phyloP scores from a whole-genome alignment of 2,329 filamentous ascomycete species.

The Calonectria pseudoturangicola region DNA sequence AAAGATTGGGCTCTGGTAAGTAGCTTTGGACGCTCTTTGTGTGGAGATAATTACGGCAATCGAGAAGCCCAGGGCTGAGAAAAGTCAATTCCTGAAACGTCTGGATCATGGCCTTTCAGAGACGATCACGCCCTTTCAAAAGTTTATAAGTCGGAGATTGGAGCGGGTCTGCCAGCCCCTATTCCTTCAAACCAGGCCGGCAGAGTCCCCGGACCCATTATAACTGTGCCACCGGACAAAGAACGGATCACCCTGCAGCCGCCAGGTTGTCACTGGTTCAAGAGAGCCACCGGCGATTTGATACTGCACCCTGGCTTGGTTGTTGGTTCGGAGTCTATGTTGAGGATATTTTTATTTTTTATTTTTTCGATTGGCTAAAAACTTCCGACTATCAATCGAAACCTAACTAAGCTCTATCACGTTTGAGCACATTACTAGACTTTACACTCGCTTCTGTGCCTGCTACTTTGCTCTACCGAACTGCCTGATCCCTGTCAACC shows the following conservation, averaged over 20 bases:
- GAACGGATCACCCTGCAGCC: neutral
- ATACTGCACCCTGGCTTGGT: neutral
- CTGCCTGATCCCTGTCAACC: conserved; percentile 7
- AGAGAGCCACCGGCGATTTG: neutral
- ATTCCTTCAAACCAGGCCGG: conserved; percentile 13
- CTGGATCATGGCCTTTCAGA: neutral
- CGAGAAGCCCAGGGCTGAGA: neutral
- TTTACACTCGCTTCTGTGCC: neutral
- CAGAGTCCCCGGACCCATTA: conserved; percentile 19
- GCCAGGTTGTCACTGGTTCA: neutral
- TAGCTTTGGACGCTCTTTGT: conserved; percentile 4
- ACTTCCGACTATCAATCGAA: neutral
- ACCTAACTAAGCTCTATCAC: neutral
- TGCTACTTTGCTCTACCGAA: conserved; percentile 6
- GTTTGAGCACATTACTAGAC: neutral
- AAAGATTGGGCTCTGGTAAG: neutral
- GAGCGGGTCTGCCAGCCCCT: conserved; percentile 18
- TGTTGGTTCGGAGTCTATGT: neutral
- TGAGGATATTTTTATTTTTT: too few relatives aligned
- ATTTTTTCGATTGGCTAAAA: too few relatives aligned
- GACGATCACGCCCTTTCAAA: conserved; percentile 2
- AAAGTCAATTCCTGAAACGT: conserved; percentile 21
- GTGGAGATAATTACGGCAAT: conserved; percentile 17
- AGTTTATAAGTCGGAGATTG: conserved; percentile 16
- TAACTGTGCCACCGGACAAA: conserved; percentile 14